Conservation (phyloP, 2,329 filamentous ascomycete species). For the Bipolaris bicolor region DNA sequence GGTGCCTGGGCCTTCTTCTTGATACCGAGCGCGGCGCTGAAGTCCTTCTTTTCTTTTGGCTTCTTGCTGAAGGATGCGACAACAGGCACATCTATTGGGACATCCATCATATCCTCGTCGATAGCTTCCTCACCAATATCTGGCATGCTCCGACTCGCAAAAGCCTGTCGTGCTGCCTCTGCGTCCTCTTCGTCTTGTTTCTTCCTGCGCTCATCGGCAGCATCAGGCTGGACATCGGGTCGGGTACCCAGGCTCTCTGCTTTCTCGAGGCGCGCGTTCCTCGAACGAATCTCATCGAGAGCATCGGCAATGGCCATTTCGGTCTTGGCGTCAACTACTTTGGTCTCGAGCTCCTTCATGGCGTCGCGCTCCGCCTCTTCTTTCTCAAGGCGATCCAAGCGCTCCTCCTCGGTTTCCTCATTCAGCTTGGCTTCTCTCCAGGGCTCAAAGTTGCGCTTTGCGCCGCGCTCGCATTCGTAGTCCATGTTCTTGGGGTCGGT, state of each 20-base stretch:
- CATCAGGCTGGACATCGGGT: constrained; percentile 61
- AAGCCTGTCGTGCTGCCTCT: constrained; percentile 79
- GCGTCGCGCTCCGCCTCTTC: constrained; percentile 84
- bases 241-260: constrained; percentile 68
- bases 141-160: constrained; percentile 56
- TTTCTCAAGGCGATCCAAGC: constrained; percentile 79
- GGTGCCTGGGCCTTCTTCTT: constrained; percentile 58
- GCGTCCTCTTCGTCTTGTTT: constrained; percentile 80
- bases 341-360: constrained; percentile 94
- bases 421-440: constrained; percentile 74
- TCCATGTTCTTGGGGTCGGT: constrained; percentile 97
- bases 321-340: constrained; percentile 87
- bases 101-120: constrained; percentile 52
- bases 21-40: constrained; percentile 76
- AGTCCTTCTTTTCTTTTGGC: constrained; percentile 87
- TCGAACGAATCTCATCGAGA: constrained; percentile 88
- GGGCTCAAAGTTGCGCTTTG: constrained; percentile 90
- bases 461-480: constrained; percentile 80
- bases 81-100: constrained; percentile 34
- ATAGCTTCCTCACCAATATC: constrained; percentile 61
- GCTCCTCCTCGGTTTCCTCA: constrained; percentile 85
- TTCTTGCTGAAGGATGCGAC: constrained; percentile 72
- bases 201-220: constrained; percentile 63
- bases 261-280: constrained; percentile 86
- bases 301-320: constrained; percentile 98